phyloP scores from a whole-genome alignment of 1,284 basidiomycete species.

The Trichosporon coremiiforme region DNA sequence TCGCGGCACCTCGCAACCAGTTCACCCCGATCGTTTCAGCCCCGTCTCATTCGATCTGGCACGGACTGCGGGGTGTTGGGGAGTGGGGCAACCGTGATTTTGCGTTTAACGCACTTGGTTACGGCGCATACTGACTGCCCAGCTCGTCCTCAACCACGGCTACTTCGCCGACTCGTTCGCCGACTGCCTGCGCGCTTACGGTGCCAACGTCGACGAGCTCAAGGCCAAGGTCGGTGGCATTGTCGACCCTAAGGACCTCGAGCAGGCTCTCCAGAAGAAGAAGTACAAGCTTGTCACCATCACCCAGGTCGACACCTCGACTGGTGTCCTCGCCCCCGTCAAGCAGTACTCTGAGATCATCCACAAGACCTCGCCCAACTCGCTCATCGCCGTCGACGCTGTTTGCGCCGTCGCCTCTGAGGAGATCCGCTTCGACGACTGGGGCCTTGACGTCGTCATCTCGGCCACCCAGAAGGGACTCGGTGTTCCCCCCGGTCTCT shows the following conservation, averaged over 20 bases:
- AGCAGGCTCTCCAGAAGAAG: slow-evolving; percentile 70
- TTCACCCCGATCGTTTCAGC: slow-evolving; percentile 6
- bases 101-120: background rate
- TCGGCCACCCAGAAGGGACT: slow-evolving; percentile 95
- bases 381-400: slow-evolving; percentile 84
- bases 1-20: background rate
- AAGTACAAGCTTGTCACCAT: slow-evolving; percentile 89
- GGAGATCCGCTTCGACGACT: slow-evolving; percentile 91
- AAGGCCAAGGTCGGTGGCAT: slow-evolving; percentile 79
- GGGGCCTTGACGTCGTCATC: slow-evolving; percentile 88
- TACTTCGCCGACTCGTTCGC: slow-evolving; percentile 87
- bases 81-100: slow-evolving; percentile 3
- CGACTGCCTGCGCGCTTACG: slow-evolving; percentile 83
- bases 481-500: slow-evolving; percentile 90
- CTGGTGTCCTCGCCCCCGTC: slow-evolving; percentile 85
- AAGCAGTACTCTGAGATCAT: slow-evolving; percentile 76
- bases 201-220: slow-evolving; percentile 84
- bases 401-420: slow-evolving; percentile 97
- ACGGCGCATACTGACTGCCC: background rate
- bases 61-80: slow-evolving; percentile 2
- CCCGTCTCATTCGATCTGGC: background rate
- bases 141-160: slow-evolving; percentile 65
- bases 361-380: slow-evolving; percentile 77
- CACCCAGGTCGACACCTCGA: slow-evolving; percentile 87
- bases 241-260: slow-evolving; percentile 60